Base-by-base conservation (phyloP, 305 asterid genomes). In the Stenogyne calaminthoides region DNA sequence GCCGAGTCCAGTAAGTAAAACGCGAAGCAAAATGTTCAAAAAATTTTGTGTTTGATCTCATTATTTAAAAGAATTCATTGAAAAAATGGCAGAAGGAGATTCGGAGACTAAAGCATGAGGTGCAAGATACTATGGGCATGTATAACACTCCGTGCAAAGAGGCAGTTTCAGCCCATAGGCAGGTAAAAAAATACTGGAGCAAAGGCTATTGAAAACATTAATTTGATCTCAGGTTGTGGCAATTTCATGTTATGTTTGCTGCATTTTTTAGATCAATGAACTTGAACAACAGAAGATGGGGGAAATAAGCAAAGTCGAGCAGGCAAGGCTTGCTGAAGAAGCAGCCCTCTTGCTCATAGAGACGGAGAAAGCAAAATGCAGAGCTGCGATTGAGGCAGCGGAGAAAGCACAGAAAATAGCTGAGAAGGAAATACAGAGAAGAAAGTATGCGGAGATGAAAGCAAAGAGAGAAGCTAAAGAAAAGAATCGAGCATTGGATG, bases 341-440 rank as follows among this genome's bases (percentile, higher is more conserved):
- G 85, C 88, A 0, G 93, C 94, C 32, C 69, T 78, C 1, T 86
- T 79, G 11, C 80, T 91, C 19, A 87, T 78, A 20, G 88, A 86
- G 82, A 78, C 80, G 56, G 95, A 89, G 82, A 89, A 81, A 80
- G 90, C 87, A 10, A 88, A 84, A 83, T 87, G 92, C 81, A 79
- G 77, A 76, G 96, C 91, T n/a, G 96, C 93, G 70, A 77, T 83
- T 46, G 92, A 90, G 74, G 98, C 89, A 7, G 93, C 92, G 9
- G 89, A 85, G 80, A 87, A 84, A 77, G 92, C 96, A 3, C 88
- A 88, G 42, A 90, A 78, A 70, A 70, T 92, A 80, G 93, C 91
- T 0, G 92, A 89, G 77, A 82, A 74, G 68, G 95, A 87, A 72
- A 86, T 81, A 1, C 85, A 79, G 60, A 82, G 91, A 77, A 78